Percentiles rank a stretch among this genome's conserved stretches.
Conservation (phyloP, 192 early-diverging fungal species). For the Coemansia javaensis region DNA sequence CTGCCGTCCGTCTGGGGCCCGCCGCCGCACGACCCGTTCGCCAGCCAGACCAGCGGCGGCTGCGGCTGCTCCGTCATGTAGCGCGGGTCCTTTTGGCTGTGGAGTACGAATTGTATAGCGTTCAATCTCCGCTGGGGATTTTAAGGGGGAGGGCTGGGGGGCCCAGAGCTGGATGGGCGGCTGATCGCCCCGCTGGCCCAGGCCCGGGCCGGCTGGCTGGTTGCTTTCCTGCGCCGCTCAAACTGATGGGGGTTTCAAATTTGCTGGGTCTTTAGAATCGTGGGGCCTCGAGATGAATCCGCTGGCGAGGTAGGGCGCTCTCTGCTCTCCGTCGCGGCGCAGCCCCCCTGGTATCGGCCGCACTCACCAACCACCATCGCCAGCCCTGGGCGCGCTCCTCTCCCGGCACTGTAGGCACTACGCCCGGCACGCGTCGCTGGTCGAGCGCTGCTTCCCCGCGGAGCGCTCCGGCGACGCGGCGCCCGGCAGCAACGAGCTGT, state of each 20-base stretch:
- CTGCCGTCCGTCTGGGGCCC: constrained; percentile 59
- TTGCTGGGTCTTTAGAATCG: no score
- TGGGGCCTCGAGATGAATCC: constrained; percentile 25
- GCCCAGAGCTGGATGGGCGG: no score
- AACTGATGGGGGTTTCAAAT: no score
- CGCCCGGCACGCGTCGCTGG: constrained; percentile 70
- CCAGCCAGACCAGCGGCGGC: constrained; percentile 52
- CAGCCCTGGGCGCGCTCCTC: constrained; percentile 16
- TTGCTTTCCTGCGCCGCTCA: no score
- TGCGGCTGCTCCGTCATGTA: constrained; percentile 53
- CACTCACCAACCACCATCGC: not conserved
- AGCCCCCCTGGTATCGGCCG: no score
- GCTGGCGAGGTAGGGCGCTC: constrained; percentile 11
- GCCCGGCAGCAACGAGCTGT: constrained; percentile 76
- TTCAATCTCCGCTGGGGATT: not conserved
- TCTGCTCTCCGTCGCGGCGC: no score
- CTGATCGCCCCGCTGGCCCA: no score
- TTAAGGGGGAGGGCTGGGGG: no score
- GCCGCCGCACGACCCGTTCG: constrained; percentile 59
- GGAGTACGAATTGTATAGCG: not conserved
- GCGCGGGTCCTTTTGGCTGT: not conserved
- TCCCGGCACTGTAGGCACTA: constrained; percentile 52
- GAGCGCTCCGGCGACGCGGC: constrained; percentile 24
- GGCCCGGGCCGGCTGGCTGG: no score
- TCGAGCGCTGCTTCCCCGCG: constrained; percentile 70